Base-by-base conservation (phyloP, 2,329 filamentous ascomycete genomes). In the Colletotrichum eremochloae region DNA sequence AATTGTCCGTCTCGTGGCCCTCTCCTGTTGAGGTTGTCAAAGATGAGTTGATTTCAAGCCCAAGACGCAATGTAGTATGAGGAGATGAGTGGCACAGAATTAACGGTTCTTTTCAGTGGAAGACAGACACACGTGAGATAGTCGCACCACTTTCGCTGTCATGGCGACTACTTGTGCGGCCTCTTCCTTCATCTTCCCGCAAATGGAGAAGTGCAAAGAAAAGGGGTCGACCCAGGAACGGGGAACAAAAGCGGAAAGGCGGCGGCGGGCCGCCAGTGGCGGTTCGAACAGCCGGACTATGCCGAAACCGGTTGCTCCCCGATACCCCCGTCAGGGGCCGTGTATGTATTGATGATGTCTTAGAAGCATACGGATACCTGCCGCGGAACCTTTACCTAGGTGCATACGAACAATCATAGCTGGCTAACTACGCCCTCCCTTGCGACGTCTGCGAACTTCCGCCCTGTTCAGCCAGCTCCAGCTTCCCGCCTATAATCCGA, bases 231-330 rank as follows among this genome's bases (percentile, higher is more conserved):
- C 24, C 6, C 44, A 50, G 42, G 44, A 42, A 53, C n/a, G 9
- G 31, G 8, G 11, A 20, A 53, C 46, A 5, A 31, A 63, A 52
- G 44, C 15, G 33, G 36, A 18, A 63, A 31, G n/a, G n/a, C 33
- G 36, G 46, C 18, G 42, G 15, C 42, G 61, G 31, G 24, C 24
- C 14, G 36, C 61, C n/a, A 53, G 61, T 29, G 46, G 61, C 61
- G 46, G 38, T 38, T 38, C 38, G 56, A 24, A 2, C 24, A 60
- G n/a, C 42, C n/a, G 38, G 12, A 9, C 56, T 60, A 31, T 60
- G 5, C 56, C 56, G 38, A 14, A 58, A 42, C 12, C 38, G 14
- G 38, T 12, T 31, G 5, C 8, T 56, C 11, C 11, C 53, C 33
- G 53, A 20, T 3, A n/a, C 33, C 53, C 31, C 33, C 15, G 5